Evolutionary conservation across 345 rosid species (phyloP).

Genomic region (Pelargonium nanum): DNA sequence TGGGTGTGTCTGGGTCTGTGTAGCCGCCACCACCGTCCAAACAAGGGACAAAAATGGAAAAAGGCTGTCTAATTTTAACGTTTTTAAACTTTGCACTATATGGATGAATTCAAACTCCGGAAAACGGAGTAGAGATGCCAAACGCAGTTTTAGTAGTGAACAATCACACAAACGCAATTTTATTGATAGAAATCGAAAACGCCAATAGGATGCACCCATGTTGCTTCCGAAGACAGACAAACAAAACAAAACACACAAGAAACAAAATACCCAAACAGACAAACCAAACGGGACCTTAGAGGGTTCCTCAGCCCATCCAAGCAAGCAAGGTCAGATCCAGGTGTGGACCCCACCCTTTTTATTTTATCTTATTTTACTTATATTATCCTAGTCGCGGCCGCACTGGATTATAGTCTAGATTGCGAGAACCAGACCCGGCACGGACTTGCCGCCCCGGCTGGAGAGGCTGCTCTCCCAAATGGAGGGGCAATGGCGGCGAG

Average conservation of each 20-base stretch:
- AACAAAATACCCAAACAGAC: not conserved
- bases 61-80: no score
- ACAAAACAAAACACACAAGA: not conserved
- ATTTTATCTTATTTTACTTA: constrained; percentile 1
- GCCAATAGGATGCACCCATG: not conserved
- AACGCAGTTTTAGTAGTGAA: not conserved
- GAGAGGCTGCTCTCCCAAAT: constrained; percentile 87
- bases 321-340: not conserved
- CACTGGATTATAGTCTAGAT: not conserved
- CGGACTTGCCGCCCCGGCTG: constrained; percentile 62
- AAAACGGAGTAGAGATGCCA: no score
- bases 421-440: constrained; percentile 89
- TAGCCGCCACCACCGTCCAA: no score
- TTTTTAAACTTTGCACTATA: no score
- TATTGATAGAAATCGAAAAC: not conserved
- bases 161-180: not conserved
- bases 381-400: not conserved
- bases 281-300: not conserved
- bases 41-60: no score
- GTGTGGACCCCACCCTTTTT: constrained; percentile 1
- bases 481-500: constrained; percentile 41
- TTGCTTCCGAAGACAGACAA: not conserved
- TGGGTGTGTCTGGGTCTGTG: no score
- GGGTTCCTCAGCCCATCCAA: not conserved
- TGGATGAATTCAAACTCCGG: no score